Evolutionary conservation across 73 alveolate species (phyloP).

Genomic region (Symbiodinium natans): DNA sequence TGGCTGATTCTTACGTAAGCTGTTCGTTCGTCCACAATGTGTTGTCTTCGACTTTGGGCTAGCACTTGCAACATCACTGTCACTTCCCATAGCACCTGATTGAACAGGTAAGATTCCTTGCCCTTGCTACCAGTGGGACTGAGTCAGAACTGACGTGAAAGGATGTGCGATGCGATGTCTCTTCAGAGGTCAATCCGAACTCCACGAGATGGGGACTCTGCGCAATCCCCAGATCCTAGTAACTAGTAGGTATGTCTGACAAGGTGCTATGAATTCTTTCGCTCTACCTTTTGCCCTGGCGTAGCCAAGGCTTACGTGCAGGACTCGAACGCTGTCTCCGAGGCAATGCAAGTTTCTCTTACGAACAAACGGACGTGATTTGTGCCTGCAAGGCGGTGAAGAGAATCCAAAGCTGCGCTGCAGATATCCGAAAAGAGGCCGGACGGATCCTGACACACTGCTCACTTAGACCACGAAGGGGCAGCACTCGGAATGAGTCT

Average conservation of each 20-base stretch:
- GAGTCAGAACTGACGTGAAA: no score
- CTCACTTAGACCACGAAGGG: no score
- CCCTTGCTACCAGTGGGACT: no score
- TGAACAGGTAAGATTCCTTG: no score
- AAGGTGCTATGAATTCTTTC: no score
- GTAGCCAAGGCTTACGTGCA: constrained; percentile 37
- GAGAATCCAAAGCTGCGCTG: constrained; percentile 56
- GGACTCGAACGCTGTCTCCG: constrained; percentile 40
- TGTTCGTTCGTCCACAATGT: no score
- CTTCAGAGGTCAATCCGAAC: neutral
- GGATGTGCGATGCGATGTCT: no score
- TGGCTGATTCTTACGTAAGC: no score
- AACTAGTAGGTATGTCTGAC: neutral
- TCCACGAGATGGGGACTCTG: neutral
- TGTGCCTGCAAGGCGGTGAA: constrained; percentile 41
- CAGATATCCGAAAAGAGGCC: constrained; percentile 80
- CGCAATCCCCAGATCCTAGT: neutral
- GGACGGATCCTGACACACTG: neutral
- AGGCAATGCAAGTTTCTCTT: neutral
- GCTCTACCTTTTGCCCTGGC: no score
- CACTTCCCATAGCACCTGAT: no score
- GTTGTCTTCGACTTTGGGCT: no score
- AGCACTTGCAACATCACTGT: no score
- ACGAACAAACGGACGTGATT: neutral
- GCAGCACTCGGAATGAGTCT: neutral